Conservation (phyloP, 23 red algal genomes). For the Gracilaria domingensis region DNA sequence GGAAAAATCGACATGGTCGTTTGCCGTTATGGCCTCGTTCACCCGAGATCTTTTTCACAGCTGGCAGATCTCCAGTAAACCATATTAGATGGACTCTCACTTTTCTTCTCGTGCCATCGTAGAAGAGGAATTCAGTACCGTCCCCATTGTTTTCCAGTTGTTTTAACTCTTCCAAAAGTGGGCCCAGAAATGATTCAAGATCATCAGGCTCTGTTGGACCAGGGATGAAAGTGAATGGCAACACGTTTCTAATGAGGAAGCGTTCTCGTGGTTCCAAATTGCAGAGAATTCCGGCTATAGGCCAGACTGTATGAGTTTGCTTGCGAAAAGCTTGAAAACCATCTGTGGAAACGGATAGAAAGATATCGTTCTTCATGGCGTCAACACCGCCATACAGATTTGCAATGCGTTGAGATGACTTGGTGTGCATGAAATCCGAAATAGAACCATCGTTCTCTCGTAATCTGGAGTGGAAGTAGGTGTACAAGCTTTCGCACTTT, state of each 20-base stretch:
- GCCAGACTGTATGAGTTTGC: neutral
- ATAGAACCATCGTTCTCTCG: neutral
- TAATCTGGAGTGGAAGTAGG: neutral
- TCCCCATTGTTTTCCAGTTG: neutral
- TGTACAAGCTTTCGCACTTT: neutral
- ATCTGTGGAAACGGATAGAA: constrained; percentile 8
- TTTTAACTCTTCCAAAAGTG: constrained; percentile 9
- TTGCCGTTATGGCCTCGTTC: constrained; percentile 9
- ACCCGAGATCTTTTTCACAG: neutral
- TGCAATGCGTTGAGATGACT: neutral
- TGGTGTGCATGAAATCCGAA: neutral
- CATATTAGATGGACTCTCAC: constrained; percentile 16
- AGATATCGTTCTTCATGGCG: neutral
- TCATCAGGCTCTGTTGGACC: constrained; percentile 14
- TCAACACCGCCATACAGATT: constrained; percentile 9
- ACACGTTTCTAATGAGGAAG: neutral
- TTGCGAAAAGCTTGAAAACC: constrained; percentile 16
- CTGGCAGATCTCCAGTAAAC: constrained; percentile 13
- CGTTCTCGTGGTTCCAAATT: neutral
- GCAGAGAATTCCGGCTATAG: constrained; percentile 4
- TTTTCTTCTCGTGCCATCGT: constrained; percentile 1
- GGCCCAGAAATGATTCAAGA: constrained; percentile 6
- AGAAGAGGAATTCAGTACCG: neutral
- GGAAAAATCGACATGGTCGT: neutral
- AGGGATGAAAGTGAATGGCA: too few species aligned